Percentiles rank a stretch among this genome's conserved stretches.
Evolutionary conservation across 495 filamentous ascomycete species (phyloP).

Genomic region (Terfezia boudieri): DNA sequence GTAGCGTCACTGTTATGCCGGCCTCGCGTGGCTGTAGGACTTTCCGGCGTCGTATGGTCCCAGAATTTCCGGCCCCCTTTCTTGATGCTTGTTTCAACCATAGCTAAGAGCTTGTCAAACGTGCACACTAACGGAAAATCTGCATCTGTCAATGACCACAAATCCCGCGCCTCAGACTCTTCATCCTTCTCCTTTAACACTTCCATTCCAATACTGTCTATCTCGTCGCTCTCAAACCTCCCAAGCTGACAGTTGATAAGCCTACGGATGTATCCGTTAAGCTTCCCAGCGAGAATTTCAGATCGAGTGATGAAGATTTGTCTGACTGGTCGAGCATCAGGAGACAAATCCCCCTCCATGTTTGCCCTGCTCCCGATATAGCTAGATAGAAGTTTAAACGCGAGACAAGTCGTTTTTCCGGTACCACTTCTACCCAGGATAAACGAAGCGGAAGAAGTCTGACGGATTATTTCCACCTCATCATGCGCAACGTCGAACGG

Average conservation of each 20-base stretch:
- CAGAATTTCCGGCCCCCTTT: neutral
- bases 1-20: too few species aligned
- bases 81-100: conserved; percentile 20
- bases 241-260: conserved; percentile 16
- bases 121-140: conserved; percentile 26
- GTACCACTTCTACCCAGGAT: conserved; percentile 27
- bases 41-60: neutral
- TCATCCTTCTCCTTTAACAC: conserved; percentile 4
- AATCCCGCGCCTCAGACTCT: conserved; percentile 1
- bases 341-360: neutral
- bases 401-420: conserved; percentile 26
- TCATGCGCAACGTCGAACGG: conserved; percentile 23
- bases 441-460: conserved; percentile 19
- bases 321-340: neutral
- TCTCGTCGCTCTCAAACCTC: neutral
- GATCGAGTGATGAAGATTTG: conserved; percentile 26
- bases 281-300: conserved; percentile 18
- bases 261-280: conserved; percentile 17
- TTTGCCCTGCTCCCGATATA: conserved; percentile 3
- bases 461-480: conserved; percentile 20
- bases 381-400: conserved; percentile 22
- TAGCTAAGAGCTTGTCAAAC: conserved; percentile 20
- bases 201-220: neutral
- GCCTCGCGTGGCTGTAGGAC: neutral
- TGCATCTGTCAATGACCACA: conserved; percentile 15